Conservation (phyloP, 805 yeast species). For the Wickerhamiella siamensis region DNA sequence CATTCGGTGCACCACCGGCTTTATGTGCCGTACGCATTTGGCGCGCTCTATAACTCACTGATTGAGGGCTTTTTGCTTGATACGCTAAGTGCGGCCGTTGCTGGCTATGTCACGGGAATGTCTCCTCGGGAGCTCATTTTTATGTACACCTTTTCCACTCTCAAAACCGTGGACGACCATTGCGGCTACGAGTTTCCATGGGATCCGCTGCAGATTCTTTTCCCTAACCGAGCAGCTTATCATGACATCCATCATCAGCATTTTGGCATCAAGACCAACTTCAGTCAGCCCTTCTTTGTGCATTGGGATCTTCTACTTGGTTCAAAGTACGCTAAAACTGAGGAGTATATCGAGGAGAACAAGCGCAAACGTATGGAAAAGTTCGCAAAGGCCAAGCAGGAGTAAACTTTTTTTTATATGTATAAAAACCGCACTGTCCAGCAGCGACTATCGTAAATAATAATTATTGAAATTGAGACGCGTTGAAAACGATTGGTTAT, state of each 20-base stretch:
- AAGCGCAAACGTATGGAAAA: slow-evolving; percentile 51
- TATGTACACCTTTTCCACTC: slow-evolving; percentile 72
- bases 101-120: slow-evolving; percentile 46
- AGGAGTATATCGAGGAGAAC: slow-evolving; percentile 51
- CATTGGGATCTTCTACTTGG: slow-evolving; percentile 72
- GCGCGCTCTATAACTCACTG: slow-evolving; percentile 90
- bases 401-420: not conserved
- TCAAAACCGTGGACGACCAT: slow-evolving; percentile 96
- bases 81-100: slow-evolving; percentile 82
- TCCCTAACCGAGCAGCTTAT: slow-evolving; percentile 90
- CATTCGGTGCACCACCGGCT: slow-evolving; percentile 91
- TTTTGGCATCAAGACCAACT: slow-evolving; percentile 87
- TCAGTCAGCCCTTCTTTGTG: slow-evolving; percentile 89
- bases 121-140: slow-evolving; percentile 64
- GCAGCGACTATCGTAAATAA: slow-evolving; percentile 10
- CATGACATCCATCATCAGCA: slow-evolving; percentile 97
- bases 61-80: slow-evolving; percentile 87
- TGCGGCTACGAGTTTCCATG: slow-evolving; percentile 93
- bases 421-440: not conserved
- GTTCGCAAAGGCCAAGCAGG: slow-evolving; percentile 24
- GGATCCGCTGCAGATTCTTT: slow-evolving; percentile 77
- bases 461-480: slow-evolving; percentile 26
- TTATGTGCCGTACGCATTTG: slow-evolving; percentile 93
- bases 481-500: slow-evolving; percentile 24
- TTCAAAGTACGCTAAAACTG: slow-evolving; percentile 57